Evolutionary conservation across 2,329 filamentous ascomycete genomes (phyloP).

Genomic region (Calycina marina): DNA sequence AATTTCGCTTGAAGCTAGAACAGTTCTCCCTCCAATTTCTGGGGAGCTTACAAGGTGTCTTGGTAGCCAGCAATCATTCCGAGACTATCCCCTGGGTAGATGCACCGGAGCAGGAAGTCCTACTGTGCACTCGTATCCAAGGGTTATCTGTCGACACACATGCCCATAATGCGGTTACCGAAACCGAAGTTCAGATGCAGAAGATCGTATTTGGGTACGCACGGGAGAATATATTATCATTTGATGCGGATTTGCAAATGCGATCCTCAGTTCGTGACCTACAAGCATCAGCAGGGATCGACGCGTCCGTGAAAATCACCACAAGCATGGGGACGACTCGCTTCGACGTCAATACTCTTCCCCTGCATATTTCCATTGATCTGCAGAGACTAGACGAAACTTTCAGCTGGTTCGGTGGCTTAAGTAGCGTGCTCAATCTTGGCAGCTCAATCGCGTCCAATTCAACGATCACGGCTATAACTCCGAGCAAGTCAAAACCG

Average conservation of each 20-base stretch:
- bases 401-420: slow-evolving; percentile 74
- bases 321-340: slow-evolving; percentile 30
- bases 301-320: slow-evolving; percentile 38
- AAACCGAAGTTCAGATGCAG: slow-evolving; percentile 26
- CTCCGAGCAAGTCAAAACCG: slow-evolving; percentile 27
- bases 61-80: slow-evolving; percentile 5
- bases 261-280: slow-evolving; percentile 43
- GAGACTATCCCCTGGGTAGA: slow-evolving; percentile 1
- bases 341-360: slow-evolving; percentile 60
- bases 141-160: slow-evolving; percentile 15
- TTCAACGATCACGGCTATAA: slow-evolving; percentile 33
- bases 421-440: slow-evolving; percentile 82
- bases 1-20: slow-evolving; percentile 14
- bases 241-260: slow-evolving; percentile 42
- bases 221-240: slow-evolving; percentile 47
- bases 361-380: slow-evolving; percentile 62
- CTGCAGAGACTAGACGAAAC: slow-evolving; percentile 73
- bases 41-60: slow-evolving; percentile 19
- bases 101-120: slow-evolving; percentile 14
- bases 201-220: slow-evolving; percentile 49
- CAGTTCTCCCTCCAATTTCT: slow-evolving; percentile 20
- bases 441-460: slow-evolving; percentile 71
- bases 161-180: slow-evolving; percentile 8
- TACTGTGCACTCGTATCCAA: slow-evolving; percentile 17
- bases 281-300: slow-evolving; percentile 40